A percentile compares a stretch with the other conserved stretches of the same genome.
Conservation (phyloP, 257 asterid genomes). For the Misopates orontium region DNA sequence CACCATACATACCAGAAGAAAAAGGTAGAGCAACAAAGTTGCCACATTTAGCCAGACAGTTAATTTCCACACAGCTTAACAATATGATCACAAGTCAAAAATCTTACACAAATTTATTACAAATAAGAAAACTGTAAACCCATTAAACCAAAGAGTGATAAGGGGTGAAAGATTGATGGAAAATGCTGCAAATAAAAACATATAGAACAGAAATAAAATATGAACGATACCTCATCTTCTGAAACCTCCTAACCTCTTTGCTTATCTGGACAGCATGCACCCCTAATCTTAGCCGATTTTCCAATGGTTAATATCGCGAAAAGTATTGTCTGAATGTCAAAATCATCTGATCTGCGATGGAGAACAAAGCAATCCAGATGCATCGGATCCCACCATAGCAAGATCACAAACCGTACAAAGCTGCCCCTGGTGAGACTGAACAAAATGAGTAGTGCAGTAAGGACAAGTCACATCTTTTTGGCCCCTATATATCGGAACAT, state of each 20-base stretch:
- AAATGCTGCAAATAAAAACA: no score
- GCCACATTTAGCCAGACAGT: no score
- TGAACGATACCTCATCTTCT: no score
- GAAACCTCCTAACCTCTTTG: constrained; percentile 36
- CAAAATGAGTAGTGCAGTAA: constrained; percentile 67
- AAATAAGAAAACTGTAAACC: no score
- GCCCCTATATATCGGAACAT: constrained; percentile 79
- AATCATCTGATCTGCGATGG: constrained; percentile 70
- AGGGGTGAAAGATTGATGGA: no score
- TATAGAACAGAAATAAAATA: no score
- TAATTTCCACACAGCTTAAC: no score
- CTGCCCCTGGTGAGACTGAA: constrained; percentile 63
- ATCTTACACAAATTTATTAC: no score
- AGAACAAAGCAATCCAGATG: constrained; percentile 87
- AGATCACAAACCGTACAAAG: constrained; percentile 75
- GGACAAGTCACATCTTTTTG: constrained; percentile 83
- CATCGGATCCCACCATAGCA: constrained; percentile 73
- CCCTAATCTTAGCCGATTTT: neutral
- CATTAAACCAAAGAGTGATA: no score
- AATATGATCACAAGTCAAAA: no score
- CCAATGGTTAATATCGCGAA: constrained; percentile 11
- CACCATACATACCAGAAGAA: no score
- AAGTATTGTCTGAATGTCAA: constrained; percentile 4
- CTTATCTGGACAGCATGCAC: neutral
- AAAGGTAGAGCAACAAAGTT: no score